Evolutionary conservation across 192 early-diverging fungal species (phyloP), one percentile per base, ranked within the genome.

Genomic region (Rhizophlyctis rosea): DNA sequence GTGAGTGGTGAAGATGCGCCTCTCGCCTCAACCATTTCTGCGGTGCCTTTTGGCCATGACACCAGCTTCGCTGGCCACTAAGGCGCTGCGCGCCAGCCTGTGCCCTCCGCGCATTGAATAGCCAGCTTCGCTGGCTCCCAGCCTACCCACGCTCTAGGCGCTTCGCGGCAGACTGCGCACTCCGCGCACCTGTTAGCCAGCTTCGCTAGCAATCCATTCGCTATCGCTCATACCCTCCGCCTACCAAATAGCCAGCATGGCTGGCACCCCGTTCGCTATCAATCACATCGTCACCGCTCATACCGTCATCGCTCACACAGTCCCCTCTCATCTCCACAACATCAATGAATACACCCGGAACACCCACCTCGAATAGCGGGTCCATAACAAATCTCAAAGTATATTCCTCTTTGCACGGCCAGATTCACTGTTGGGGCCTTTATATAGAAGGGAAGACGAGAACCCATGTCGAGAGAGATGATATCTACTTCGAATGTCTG

Each of bases 361-460:
- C 14, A 23, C 9, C 29, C 5, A 63, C 88, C 88, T 78, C 85
- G 59, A 34, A 92, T 80, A 4, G 82, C 83, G 14, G 78, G 76
- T 2, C 78, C 65, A 64, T 91, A 91, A 1, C 75, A 80, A 23
- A 95, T 76, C 57, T 95, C 93, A 73, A 95, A 94, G 49, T 75
- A 80, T 1, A 95, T 75, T 1, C 91, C 93, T 28, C 90, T 79
- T 34, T 82, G 80, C 0, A 91, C 73, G 11, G 91, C 91, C 31
- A 71, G 35, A 34, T 86, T 87, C 35, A 93, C 68, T 2, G 79
- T 84, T 16, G 84, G 67, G 50, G 79, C 71, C 62, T 86, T 85
- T 47, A 94, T 50, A 69, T 78, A 81, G 67, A 88, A 89, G 25
- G 85, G 84, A 31, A 93, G 58, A 36, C 87, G 73, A 53, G 76